Base-by-base conservation (phyloP, 2,329 filamentous ascomycete genomes). In the Exophiala alcalophila region DNA sequence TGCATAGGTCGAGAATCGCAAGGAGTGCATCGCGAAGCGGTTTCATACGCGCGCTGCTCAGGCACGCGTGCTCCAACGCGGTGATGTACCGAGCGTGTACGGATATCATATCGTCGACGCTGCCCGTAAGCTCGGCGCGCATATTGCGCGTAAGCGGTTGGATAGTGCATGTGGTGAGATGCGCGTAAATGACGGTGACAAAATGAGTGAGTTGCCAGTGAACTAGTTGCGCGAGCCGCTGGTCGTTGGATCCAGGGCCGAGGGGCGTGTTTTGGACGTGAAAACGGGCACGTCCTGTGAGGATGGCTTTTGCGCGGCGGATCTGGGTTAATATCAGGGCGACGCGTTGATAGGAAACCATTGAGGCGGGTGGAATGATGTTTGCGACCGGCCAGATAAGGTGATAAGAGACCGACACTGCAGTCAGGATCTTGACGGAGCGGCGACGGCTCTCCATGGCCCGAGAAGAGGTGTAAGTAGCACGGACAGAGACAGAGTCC, bases 81-180 rank as follows among this genome's bases (percentile, higher is more conserved):
- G 71, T 72, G 30, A 84, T 67, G 56, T 84, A 91, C 0, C 63
- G 60, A 4, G 76, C 66, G 59, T 95, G 89, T 1, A 81, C 73
- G 1, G 65, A 65, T 18, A 89, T 81, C 86, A 96, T 94, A 18
- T 76, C 76, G 59, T 96, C 88, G 7, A 96, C 79, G 53, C 91
- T 87, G 18, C 75, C 71, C 0, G 86, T 46, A 37, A 96, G 72
- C 0, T 73, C 68, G 2, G 63, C 60, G 4, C 68, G 67, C 68
- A 96, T 76, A 20, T 71, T 68, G 2, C 64, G 58, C 2, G 74
- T 77, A 15, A 80, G 72, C 0, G 80, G 77, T 0, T 74, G 75
- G 1, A 94, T 71, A 1, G 90, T 84, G 2, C 88, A 74, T 11
- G 80, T 83, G 3, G 81, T 82, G 4, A 94, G 67, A 59, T 95